Evolutionary conservation across 306 rosid genomes (phyloP), one percentile per base, ranked within the genome.

Genomic region (Castanea crenata): DNA sequence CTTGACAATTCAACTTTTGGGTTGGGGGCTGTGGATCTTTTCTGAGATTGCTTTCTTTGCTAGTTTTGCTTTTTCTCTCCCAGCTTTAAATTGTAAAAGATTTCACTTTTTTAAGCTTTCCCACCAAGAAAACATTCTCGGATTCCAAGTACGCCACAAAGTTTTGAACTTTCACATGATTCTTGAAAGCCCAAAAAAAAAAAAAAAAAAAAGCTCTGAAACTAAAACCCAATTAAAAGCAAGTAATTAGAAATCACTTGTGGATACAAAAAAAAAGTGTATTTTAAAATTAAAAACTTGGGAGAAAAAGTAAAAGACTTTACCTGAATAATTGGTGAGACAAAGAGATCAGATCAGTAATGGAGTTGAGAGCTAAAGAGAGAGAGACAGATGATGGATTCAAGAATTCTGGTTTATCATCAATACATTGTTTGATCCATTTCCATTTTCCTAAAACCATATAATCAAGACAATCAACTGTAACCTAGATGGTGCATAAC

Each of bases 21-120:
- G 46, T 38, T 86, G 78, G 68, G 90, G 78, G 82, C 4, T 55
- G 84, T 83, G 44, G 82, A 83, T 86, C 86, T 84, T 88, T 83
- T 38, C 46, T 51, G 71, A 59, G 74, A 81, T 74, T 81, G 78
- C 71, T 79, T 68, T 75, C 71, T 83, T 79, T 76, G 68, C 62
- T 31, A 54, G 76, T 68, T 32, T 35, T 49, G 72, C 57, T 75
- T 79, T 69, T 79, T 73, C 88, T 79, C 57, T 73, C 71, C 21
- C 74, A 1, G 11, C 74, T 59, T 84, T 64, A 67, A 19, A 44
- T 18, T 3, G 71, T 72, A 31, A 34, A 34, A 19, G 35, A 35
- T 67, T 34, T 21, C 11, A 20, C 11, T 46, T 35, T 67, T 35
- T 19, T 7, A n/a, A 5, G 15, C 38, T 67, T 3, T 29, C 54